Evolutionary conservation across 2,329 filamentous ascomycete species (phyloP), one percentile per base, ranked within the genome.

Genomic region (Ophiocordyceps unilateralis): DNA sequence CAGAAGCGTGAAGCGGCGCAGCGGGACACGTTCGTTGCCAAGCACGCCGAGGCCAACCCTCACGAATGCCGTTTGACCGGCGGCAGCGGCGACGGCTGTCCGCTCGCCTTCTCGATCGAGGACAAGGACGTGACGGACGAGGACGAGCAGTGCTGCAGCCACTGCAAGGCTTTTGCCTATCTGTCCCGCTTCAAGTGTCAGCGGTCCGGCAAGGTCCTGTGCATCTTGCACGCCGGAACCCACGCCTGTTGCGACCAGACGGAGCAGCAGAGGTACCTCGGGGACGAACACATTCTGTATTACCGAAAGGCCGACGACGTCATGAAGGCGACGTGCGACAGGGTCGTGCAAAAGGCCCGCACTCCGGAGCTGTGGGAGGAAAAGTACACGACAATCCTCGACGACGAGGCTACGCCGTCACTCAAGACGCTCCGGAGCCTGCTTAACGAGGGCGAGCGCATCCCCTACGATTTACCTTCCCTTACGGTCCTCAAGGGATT

Each of bases 101-200:
- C 73, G 2, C 64, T 87, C 43, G 63, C 64, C 6, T 74, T 83
- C 51, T 67, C 78, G 54, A 57, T 83, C 44, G 73, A 83, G 49
- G 80, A 91, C 44, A 67, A 76, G 41, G 81, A 91, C 52, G 74
- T 93, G 1, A 75, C 81, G 4, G 91, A 98, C 55, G 89, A 96
- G 50, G 87, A 95, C 50, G 87, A 93, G 58, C 84, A 91, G 47
- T 96, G 91, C 64, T 98, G 91, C 65, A 72, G 72, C 37, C 84
- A 86, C 61, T 98, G 91, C 73, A 96, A 96, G 60, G 76, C 81
- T 0, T 96, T 88, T 62, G 80, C 82, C 55, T 96, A 89, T 59
- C 69, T 96, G 22, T 94, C 91, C 24, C 80, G 89, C 51, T 93
- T 93, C 61, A 81, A 82, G 51, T 98, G 91, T 59, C 68, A 80